A percentile compares a stretch with the other conserved stretches of the same genome.
Conservation (phyloP, 2,329 filamentous ascomycete species). For the Nectriaceae sp. region DNA sequence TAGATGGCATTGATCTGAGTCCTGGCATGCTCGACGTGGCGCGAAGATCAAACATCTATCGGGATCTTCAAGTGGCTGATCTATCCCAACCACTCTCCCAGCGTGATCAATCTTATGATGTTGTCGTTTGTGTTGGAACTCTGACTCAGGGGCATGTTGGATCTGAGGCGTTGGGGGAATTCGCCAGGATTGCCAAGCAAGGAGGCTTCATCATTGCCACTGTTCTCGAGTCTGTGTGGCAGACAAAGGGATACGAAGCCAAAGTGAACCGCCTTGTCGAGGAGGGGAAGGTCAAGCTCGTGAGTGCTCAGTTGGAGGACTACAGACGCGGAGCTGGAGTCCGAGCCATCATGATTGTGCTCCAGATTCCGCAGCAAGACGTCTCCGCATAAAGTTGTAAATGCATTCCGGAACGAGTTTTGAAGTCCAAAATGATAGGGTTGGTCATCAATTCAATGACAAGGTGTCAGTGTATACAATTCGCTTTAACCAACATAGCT, state of each 20-base stretch:
- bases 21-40: constrained; percentile 56
- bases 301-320: constrained; percentile 33
- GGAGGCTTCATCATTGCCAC: constrained; percentile 53
- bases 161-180: constrained; percentile 49
- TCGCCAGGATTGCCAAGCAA: constrained; percentile 49
- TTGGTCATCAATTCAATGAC: no score
- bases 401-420: no score
- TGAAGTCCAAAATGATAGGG: no score
- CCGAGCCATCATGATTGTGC: constrained; percentile 33
- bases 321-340: constrained; percentile 34
- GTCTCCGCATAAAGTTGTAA: no score
- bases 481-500: no score
- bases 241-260: constrained; percentile 46
- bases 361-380: constrained; percentile 13
- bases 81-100: constrained; percentile 45
- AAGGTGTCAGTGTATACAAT: no score
- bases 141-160: constrained; percentile 58
- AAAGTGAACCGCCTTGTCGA: constrained; percentile 37
- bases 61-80: constrained; percentile 45
- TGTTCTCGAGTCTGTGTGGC: constrained; percentile 52
- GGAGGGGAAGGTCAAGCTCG: constrained; percentile 29
- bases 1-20: constrained; percentile 56
- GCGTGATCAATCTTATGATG: constrained; percentile 47
- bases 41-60: constrained; percentile 48
- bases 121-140: constrained; percentile 55